A percentile compares a stretch with the other conserved stretches of the same genome.
Conservation (phyloP, 169 alveolate genomes). For the Cryptosporidium ryanae region DNA sequence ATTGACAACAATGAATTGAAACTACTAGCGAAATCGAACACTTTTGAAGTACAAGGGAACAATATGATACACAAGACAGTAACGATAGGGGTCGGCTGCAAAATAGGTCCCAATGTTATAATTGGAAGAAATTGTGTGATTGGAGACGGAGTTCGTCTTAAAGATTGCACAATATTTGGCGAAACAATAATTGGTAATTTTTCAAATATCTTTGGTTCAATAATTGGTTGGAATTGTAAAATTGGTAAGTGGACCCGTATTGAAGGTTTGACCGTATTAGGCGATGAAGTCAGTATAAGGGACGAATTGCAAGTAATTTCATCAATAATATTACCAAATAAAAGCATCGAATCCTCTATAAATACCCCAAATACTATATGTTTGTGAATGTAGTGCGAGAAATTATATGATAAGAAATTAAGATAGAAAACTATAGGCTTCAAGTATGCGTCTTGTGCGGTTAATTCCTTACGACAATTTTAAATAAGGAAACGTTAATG, state of each 20-base stretch:
- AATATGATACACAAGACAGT: conserved; percentile 83
- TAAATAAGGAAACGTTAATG: not conserved
- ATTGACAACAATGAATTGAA: conserved; percentile 13
- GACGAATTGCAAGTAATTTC: conserved; percentile 91
- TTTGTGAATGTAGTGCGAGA: not conserved
- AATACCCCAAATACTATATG: conserved; percentile 25
- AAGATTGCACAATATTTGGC: conserved; percentile 86
- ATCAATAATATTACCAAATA: conserved; percentile 91
- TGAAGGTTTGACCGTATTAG: conserved; percentile 93
- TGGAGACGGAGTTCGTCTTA: conserved; percentile 92
- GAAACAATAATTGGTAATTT: conserved; percentile 84
- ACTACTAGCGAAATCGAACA: not conserved
- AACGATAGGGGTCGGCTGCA: conserved; percentile 85
- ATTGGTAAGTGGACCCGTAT: conserved; percentile 95
- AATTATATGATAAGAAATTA: not conserved
- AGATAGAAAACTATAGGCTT: not conserved
- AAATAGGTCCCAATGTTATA: conserved; percentile 92
- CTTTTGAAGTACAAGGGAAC: conserved; percentile 77
- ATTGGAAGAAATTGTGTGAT: conserved; percentile 92
- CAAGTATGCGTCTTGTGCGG: conserved; percentile 41
- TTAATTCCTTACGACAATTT: not conserved
- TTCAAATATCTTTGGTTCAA: conserved; percentile 87
- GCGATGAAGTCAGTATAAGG: conserved; percentile 91
- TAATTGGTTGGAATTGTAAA: conserved; percentile 92
- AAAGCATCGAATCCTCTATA: conserved; percentile 73